A percentile compares a stretch with the other conserved stretches of the same genome.
Evolutionary conservation across 768 basidiomycete genomes (phyloP).

Genomic region (Tylopilus felleus): DNA sequence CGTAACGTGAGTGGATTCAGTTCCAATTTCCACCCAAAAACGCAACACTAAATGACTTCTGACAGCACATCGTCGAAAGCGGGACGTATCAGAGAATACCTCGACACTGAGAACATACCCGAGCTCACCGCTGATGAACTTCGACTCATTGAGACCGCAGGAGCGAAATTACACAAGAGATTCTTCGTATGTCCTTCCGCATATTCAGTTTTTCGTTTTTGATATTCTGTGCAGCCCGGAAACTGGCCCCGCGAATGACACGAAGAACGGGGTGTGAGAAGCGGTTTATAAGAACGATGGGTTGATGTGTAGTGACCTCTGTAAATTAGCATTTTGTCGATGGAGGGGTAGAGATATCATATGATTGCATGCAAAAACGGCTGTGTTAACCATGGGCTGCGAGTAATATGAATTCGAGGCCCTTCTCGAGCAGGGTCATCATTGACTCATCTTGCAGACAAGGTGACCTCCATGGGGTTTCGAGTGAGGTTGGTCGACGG

Average conservation of each 20-base stretch:
- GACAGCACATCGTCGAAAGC: slow-evolving; percentile 34
- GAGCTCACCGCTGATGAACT: slow-evolving; percentile 28
- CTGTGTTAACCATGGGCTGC: too few relatives aligned
- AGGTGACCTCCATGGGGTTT: too few relatives aligned
- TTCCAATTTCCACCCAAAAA: neutral
- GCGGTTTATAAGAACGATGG: neutral
- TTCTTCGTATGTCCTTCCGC: slow-evolving; percentile 22
- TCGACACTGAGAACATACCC: slow-evolving; percentile 28
- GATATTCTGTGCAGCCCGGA: slow-evolving; percentile 6
- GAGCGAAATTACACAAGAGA: slow-evolving; percentile 22
- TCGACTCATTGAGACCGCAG: slow-evolving; percentile 23
- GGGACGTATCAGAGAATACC: slow-evolving; percentile 32
- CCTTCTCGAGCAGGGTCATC: too few relatives aligned
- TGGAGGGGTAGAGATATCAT: too few relatives aligned
- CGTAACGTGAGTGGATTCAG: slow-evolving; percentile 25
- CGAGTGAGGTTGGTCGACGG: too few relatives aligned
- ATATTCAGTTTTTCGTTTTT: neutral
- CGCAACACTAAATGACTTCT: neutral
- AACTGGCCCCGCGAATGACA: slow-evolving; percentile 22
- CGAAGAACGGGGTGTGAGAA: neutral
- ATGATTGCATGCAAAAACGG: too few relatives aligned
- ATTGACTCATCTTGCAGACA: too few relatives aligned
- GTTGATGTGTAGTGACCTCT: neutral
- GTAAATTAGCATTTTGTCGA: neutral
- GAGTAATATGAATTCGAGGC: too few relatives aligned